Evolutionary conservation across 2,329 filamentous ascomycete species (phyloP).

Genomic region (Penicillium sp.): DNA sequence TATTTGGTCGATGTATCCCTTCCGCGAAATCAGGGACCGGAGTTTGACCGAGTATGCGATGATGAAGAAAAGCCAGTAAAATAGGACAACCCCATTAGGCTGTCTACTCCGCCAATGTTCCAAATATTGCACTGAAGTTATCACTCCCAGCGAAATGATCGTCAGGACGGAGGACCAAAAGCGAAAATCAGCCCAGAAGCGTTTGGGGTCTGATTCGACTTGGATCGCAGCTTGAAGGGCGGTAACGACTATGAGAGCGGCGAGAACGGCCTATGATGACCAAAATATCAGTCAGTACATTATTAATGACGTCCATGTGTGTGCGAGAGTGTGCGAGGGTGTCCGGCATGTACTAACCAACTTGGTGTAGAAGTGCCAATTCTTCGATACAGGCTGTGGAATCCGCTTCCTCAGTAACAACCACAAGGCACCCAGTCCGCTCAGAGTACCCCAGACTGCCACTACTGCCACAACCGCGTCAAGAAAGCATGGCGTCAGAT

Average conservation of each 20-base stretch:
- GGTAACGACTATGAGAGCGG: slow-evolving; percentile 65
- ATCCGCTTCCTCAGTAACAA: slow-evolving; percentile 71
- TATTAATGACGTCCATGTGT: neutral
- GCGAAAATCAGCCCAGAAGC: slow-evolving; percentile 79
- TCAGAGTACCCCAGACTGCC: slow-evolving; percentile 73
- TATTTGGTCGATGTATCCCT: slow-evolving; percentile 63
- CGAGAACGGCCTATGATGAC: slow-evolving; percentile 58
- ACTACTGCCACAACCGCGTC: slow-evolving; percentile 83
- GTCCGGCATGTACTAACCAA: slow-evolving; percentile 58
- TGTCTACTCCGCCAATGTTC: slow-evolving; percentile 81
- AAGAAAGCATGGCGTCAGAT: slow-evolving; percentile 96
- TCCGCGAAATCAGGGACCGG: slow-evolving; percentile 77
- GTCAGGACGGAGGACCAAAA: slow-evolving; percentile 77
- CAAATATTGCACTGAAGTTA: slow-evolving; percentile 78
- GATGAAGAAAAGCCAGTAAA: slow-evolving; percentile 88
- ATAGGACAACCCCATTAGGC: slow-evolving; percentile 81
- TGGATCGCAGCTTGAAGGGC: slow-evolving; percentile 73
- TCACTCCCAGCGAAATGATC: slow-evolving; percentile 67
- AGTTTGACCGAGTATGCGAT: slow-evolving; percentile 78
- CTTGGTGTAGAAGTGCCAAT: slow-evolving; percentile 92
- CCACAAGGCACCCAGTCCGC: slow-evolving; percentile 75
- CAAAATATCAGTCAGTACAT: neutral
- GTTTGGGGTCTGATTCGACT: slow-evolving; percentile 63
- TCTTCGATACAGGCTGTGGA: slow-evolving; percentile 67
- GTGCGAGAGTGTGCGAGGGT: neutral